A percentile compares a stretch with the other conserved stretches of the same genome.
phyloP scores from a whole-genome alignment of 2,329 filamentous ascomycete species.

The Xylariales sp. region DNA sequence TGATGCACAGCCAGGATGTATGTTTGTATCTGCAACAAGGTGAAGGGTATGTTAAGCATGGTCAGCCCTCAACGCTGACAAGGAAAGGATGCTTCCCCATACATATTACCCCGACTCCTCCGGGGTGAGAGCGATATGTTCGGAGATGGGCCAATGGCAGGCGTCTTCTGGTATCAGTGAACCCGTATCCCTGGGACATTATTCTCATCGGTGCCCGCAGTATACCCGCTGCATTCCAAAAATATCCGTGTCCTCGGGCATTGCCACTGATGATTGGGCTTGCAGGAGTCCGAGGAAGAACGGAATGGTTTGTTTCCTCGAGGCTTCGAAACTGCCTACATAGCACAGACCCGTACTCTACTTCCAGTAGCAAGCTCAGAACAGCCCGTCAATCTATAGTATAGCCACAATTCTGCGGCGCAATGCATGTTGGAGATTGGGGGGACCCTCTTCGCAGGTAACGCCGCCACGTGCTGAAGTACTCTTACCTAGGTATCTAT shows the following conservation, averaged over 20 bases:
- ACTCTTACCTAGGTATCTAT: conserved; percentile 23
- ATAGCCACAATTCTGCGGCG: conserved; percentile 33
- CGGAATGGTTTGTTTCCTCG: background rate
- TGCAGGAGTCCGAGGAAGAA: background rate
- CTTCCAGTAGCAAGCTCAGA: no score
- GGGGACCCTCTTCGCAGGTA: conserved; percentile 38
- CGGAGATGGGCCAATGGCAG: conserved; percentile 9
- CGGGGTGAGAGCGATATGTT: conserved; percentile 17
- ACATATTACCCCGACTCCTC: conserved; percentile 27
- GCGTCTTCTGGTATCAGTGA: conserved; percentile 7
- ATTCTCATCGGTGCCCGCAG: background rate
- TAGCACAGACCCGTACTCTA: no score
- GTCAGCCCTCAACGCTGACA: conserved; percentile 31
- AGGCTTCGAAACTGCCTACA: background rate
- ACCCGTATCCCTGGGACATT: background rate
- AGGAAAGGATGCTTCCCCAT: conserved; percentile 28
- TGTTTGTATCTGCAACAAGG: conserved; percentile 31
- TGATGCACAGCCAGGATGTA: conserved; percentile 32
- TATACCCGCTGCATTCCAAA: background rate
- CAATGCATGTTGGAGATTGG: conserved; percentile 31
- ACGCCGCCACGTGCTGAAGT: conserved; percentile 39
- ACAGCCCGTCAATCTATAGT: background rate
- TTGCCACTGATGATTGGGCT: background rate
- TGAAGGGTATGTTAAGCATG: conserved; percentile 32
- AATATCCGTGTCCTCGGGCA: background rate